Conservation (phyloP, 148 eudicot species). For the Drosera capensis region DNA sequence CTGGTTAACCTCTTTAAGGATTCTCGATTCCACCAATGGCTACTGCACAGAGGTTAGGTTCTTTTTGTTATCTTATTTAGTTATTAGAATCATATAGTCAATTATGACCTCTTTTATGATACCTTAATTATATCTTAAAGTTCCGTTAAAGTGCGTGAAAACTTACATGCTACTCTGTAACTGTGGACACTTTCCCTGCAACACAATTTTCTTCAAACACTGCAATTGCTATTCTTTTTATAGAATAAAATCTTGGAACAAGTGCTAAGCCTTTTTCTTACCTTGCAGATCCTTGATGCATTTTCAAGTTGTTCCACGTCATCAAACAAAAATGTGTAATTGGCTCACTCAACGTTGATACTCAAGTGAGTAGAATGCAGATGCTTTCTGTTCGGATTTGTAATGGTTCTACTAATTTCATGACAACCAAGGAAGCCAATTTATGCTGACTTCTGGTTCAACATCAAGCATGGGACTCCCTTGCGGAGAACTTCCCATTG, state of each 20-base stretch:
- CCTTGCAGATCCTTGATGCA: constrained; percentile 74
- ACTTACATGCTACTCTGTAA: no score
- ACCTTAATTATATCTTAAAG: no score
- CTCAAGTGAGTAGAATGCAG: constrained; percentile 98
- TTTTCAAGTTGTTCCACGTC: constrained; percentile 58
- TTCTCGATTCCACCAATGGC: constrained; percentile 57
- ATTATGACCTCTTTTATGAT: no score
- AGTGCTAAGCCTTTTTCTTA: constrained; percentile 3
- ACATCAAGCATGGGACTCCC: no score
- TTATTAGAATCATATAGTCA: background rate
- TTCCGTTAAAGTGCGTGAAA: no score
- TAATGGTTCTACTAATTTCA: background rate
- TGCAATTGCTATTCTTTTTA: no score
- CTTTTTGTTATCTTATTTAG: no score
- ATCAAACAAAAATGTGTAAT: constrained; percentile 66
- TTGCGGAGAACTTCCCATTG: no score
- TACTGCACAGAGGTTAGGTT: constrained; percentile 70
- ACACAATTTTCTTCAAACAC: no score
- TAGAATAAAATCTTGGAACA: background rate
- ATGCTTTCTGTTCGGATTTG: constrained; percentile 1
- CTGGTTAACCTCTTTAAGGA: constrained; percentile 65
- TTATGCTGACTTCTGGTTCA: background rate
- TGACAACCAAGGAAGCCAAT: background rate
- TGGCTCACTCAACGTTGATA: constrained; percentile 78
- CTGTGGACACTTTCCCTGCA: no score